phyloP scores from a whole-genome alignment of 306 rosid species.

The Ziziphus jujuba region DNA sequence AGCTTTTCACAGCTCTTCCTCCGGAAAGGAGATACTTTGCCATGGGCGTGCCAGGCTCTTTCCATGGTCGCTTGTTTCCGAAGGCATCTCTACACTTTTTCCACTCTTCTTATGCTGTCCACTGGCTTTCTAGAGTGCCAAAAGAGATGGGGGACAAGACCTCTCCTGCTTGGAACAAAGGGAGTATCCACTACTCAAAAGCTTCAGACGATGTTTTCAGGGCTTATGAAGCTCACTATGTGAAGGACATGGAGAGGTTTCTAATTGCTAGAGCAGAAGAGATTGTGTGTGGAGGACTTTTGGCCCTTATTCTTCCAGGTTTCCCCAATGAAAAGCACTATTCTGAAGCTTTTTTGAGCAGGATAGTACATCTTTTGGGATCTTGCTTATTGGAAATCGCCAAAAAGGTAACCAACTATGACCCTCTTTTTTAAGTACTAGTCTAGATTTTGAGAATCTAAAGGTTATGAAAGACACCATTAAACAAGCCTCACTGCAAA shows the following conservation, averaged over 20 bases:
- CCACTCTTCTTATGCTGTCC: slow-evolving; percentile 30
- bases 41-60: slow-evolving; percentile 41
- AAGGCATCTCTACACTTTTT: slow-evolving; percentile 19
- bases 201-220: slow-evolving; percentile 9
- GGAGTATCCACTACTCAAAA: slow-evolving; percentile 24
- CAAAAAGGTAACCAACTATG: slow-evolving; percentile 24
- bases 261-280: no score
- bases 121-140: slow-evolving; percentile 37
- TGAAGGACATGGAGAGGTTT: slow-evolving; percentile 8
- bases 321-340: no score
- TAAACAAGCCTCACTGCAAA: no score
- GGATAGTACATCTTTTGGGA: not conserved
- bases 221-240: slow-evolving; percentile 30
- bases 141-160: not conserved
- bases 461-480: no score
- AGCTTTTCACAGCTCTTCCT: slow-evolving; percentile 33
- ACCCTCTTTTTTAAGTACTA: no score
- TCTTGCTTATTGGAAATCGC: slow-evolving; percentile 36
- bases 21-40: slow-evolving; percentile 16
- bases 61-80: slow-evolving; percentile 35
- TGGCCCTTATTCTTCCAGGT: no score
- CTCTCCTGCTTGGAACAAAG: slow-evolving; percentile 38
- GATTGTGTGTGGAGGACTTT: no score
- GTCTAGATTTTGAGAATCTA: no score
- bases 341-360: not conserved